phyloP scores from a whole-genome alignment of 148 eudicot genomes.

The Cornus kousa region DNA sequence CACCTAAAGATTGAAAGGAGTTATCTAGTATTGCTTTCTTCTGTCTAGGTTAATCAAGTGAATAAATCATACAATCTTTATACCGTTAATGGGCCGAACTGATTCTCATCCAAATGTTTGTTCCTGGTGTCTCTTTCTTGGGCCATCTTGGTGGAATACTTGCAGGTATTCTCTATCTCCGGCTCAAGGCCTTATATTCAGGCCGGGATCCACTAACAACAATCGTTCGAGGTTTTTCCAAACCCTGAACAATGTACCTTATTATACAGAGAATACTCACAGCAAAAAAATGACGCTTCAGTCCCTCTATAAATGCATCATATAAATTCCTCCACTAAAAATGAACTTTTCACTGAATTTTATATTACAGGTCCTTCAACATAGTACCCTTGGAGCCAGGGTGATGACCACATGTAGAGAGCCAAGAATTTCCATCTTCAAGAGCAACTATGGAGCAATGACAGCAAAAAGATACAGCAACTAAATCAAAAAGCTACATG shows the following conservation, averaged over 20 bases:
- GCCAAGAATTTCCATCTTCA: neutral
- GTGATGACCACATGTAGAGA: neutral
- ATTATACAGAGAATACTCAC: no score
- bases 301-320: neutral
- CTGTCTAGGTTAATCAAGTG: no score
- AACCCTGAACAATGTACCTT: neutral
- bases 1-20: no score
- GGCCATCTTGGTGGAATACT: constrained; percentile 95
- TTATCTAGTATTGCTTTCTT: no score
- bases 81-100: constrained; percentile 64
- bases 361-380: neutral
- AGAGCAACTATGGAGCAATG: neutral
- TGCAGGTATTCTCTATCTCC: constrained; percentile 71
- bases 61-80: no score
- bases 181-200: constrained; percentile 38
- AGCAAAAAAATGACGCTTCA: neutral
- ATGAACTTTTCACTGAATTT: neutral
- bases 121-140: constrained; percentile 79
- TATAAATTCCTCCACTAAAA: neutral
- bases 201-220: constrained; percentile 49
- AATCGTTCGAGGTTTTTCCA: constrained; percentile 36
- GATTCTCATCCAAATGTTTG: constrained; percentile 75
- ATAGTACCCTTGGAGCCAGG: neutral
- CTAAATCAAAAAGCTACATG: no score
- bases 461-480: neutral